Percentiles rank a stretch among this genome's conserved stretches.
These are phyloP conservation scores for Fragaria ananassa DNA, from an alignment of 306 rosid genomes.

Conservation along the genomic window DNA sequence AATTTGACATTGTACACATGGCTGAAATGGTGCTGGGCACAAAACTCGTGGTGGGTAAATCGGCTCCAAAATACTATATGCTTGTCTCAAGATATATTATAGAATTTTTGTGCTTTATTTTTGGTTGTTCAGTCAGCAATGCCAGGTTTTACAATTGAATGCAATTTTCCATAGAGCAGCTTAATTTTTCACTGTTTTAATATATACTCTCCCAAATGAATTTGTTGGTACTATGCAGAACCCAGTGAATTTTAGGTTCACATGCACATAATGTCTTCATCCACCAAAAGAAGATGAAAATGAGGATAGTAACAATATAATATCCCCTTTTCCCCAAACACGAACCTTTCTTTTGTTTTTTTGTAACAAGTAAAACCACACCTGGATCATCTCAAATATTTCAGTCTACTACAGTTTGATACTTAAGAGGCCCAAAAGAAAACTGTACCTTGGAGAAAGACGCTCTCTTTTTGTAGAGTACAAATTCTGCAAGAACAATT, in stretches of 20 bases:
- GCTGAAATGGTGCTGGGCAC: neutral
- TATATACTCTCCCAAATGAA: neutral
- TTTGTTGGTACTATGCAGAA: neutral
- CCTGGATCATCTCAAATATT: neutral
- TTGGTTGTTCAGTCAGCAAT: neutral
- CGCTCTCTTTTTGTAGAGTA: slow-evolving; percentile 59
- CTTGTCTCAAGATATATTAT: neutral
- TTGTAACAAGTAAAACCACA: neutral
- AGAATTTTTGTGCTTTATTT: neutral
- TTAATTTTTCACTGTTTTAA: neutral
- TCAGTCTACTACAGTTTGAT: neutral
- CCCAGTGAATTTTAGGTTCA: neutral
- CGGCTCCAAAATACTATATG: neutral
- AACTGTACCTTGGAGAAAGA: slow-evolving; percentile 53
- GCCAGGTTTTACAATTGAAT: neutral
- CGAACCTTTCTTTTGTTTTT: neutral
- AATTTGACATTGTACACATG: neutral
- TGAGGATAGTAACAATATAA: neutral
- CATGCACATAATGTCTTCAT: neutral
- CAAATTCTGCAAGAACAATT: slow-evolving; percentile 73
- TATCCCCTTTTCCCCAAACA: neutral
- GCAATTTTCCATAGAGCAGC: neutral
- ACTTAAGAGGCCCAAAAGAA: slow-evolving; percentile 11
- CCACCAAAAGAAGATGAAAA: neutral
- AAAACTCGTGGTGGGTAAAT: neutral